Conservation (phyloP, 306 rosid species). For the Acacia acuminata region DNA sequence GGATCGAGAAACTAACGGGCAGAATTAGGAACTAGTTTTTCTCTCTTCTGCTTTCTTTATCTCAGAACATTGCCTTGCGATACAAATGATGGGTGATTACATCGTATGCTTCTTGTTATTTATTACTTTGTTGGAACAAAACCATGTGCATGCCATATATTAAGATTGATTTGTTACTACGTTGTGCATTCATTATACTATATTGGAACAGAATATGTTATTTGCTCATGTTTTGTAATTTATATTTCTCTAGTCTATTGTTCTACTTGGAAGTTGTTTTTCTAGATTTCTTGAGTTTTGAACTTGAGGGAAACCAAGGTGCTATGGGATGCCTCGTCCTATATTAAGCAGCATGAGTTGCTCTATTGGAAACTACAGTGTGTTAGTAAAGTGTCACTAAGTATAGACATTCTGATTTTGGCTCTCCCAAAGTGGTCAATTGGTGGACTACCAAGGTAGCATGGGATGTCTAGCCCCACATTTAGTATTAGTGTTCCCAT, state of each 20-base stretch:
- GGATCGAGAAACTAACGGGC: no score
- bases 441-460: neutral
- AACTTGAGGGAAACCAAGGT: neutral
- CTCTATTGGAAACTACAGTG: neutral
- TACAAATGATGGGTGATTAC: neutral
- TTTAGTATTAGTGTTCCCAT: neutral
- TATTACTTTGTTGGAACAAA: neutral
- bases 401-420: neutral
- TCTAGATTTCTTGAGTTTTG: neutral
- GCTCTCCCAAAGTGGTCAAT: neutral
- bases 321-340: neutral
- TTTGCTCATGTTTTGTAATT: neutral
- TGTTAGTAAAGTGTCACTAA: neutral
- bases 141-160: neutral
- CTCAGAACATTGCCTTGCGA: neutral
- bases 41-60: neutral
- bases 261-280: neutral
- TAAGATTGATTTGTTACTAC: neutral
- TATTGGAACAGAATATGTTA: constrained; percentile 9
- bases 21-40: neutral
- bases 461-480: neutral
- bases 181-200: constrained; percentile 3
- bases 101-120: neutral
- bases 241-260: neutral
- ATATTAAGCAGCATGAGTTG: neutral